Evolutionary conservation across 441 rosid genomes (phyloP).

Genomic region (Adansonia gregorii): DNA sequence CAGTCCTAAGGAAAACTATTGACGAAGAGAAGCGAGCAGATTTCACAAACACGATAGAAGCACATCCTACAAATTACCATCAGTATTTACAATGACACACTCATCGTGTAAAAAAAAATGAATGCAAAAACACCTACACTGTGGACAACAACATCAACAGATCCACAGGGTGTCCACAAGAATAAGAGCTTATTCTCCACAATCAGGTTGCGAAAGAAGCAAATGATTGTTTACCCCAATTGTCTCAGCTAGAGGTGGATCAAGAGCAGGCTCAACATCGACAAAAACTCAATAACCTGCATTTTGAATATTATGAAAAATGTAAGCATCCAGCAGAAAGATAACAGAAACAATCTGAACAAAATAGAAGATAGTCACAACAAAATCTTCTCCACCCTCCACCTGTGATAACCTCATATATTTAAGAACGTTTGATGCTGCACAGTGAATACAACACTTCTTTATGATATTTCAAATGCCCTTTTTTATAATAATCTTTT

Average conservation of each 20-base stretch:
- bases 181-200: constrained; percentile 95
- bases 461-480: not conserved
- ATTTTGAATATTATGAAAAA: constrained; percentile 26
- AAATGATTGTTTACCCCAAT: constrained; percentile 89
- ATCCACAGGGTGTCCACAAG: constrained; percentile 94
- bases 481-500: not conserved
- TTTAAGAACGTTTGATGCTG: not conserved
- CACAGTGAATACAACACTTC: not conserved
- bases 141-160: constrained; percentile 95
- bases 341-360: constrained; percentile 3
- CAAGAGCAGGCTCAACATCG: constrained; percentile 98
- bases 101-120: not conserved
- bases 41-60: not conserved
- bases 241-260: constrained; percentile 74
- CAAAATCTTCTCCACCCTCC: constrained; percentile 10
- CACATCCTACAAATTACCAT: not conserved
- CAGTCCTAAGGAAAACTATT: not conserved
- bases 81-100: not conserved
- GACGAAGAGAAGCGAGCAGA: not conserved
- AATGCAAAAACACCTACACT: constrained; percentile 64
- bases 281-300: constrained; percentile 89
- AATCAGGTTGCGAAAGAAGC: constrained; percentile 94
- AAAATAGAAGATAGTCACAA: not conserved
- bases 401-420: not conserved
- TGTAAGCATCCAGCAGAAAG: constrained; percentile 19